phyloP scores from a whole-genome alignment of 345 rosid genomes.

The Lenwebbia sp. region DNA sequence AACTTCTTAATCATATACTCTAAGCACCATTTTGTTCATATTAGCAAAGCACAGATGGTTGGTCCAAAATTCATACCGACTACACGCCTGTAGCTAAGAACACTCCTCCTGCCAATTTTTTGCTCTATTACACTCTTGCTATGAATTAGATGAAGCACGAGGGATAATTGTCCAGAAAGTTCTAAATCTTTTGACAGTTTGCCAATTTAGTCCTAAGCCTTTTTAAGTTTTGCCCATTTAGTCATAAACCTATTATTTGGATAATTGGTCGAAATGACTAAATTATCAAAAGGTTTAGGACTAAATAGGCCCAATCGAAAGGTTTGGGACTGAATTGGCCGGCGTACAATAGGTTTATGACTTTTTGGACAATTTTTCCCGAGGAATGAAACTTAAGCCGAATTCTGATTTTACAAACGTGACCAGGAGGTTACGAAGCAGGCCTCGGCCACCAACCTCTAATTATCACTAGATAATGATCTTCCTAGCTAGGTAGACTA shows the following conservation, averaged over 20 bases:
- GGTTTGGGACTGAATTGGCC: no score
- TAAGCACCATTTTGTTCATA: background rate
- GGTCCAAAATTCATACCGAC: background rate
- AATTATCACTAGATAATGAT: background rate
- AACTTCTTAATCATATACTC: background rate
- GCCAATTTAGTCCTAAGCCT: no score
- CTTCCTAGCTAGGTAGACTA: background rate
- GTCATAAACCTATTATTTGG: no score
- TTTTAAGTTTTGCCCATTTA: no score
- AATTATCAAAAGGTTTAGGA: no score
- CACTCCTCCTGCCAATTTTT: background rate
- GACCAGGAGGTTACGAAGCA: background rate
- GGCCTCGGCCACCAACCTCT: background rate
- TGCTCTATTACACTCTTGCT: background rate
- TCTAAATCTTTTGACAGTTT: no score
- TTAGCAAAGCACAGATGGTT: background rate
- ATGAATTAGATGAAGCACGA: background rate
- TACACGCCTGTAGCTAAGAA: background rate
- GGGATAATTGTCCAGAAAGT: no score
- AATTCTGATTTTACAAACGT: background rate
- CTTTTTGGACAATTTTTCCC: no score
- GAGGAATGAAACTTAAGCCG: background rate
- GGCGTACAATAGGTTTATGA: no score
- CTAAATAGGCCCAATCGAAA: no score
- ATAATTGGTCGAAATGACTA: no score